Percentiles rank a stretch among this genome's conserved stretches.
phyloP scores from a whole-genome alignment of 768 basidiomycete genomes.

The Tylopilus intermedius region DNA sequence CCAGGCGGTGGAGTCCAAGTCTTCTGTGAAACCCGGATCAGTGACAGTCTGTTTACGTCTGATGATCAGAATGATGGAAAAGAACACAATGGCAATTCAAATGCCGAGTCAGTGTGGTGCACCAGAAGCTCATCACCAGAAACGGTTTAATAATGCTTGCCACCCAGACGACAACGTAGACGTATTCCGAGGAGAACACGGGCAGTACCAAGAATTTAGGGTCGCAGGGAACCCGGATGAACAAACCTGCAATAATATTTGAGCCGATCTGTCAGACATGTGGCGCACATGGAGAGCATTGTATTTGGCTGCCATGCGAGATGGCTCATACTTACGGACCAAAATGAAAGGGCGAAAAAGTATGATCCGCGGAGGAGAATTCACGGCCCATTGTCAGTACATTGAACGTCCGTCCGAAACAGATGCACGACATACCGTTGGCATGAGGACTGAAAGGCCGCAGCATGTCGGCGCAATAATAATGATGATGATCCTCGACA shows the following conservation, averaged over 20 bases:
- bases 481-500: neutral
- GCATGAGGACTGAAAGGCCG: neutral
- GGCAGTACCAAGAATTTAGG: neutral
- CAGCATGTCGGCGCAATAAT: neutral
- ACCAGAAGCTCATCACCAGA: neutral
- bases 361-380: neutral
- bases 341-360: neutral
- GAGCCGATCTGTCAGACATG: neutral
- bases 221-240: neutral
- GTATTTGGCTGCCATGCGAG: neutral
- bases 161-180: neutral
- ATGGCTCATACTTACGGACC: neutral
- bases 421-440: neutral
- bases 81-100: neutral
- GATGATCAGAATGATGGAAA: neutral
- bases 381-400: neutral
- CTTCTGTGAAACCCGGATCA: neutral
- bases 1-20: neutral
- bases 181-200: constrained; percentile 4
- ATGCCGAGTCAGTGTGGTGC: neutral
- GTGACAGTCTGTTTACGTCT: neutral
- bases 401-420: neutral
- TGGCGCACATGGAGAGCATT: neutral
- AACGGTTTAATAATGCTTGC: neutral
- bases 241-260: neutral